Base-by-base conservation (phyloP, 192 early-diverging fungal genomes). In the Umbelopsis vinacea region DNA sequence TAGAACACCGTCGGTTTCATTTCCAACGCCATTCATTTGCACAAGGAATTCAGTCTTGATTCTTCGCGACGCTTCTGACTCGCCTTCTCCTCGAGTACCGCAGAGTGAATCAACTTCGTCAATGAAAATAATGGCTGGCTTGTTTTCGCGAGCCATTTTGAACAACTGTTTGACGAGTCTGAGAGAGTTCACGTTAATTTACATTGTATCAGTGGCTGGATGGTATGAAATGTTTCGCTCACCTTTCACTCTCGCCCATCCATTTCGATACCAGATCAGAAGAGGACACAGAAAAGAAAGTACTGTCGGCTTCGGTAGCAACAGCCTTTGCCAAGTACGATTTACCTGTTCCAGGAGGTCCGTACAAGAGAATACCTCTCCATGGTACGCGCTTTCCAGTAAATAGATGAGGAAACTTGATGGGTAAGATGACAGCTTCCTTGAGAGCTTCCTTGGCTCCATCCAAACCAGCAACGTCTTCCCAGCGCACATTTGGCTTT, bases 261-360 rank as follows among this genome's bases (percentile, higher is more conserved):
- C 96, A 99, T 85, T 98, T 99, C 77, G 91, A 92, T n/a, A 99
- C 97, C 60, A 99, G 84, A 82, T 99, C 97, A 5, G 97, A 97
- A 5, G 96, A 98, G 14, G 94, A 96, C 22, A 99, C 93, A 15
- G 96, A 93, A 69, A 98, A 97, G 74, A 99, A 99, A 19, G 96
- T 97, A 4, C 95, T 91, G 66, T 95, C 89, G 45, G 97, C 95
- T 76, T 99, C 97, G 1, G 97, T 99, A 3, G 97, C 97, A 26
- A 99, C 95, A 0, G 97, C 97, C 76, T 98, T 98, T 40, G 97
- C 97, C 23, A 99, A 81, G 74, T 92, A 97, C 11, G 95, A 95
- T 80, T 99, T 99, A 68, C 97, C 97, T 0, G 97, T 99, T 75
- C 97, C 97, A 7, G 97, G 97, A 37, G 97, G 96, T 21, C 97